Evolutionary conservation across 192 early-diverging fungal genomes (phyloP), one percentile per base, ranked within the genome.

Genomic region (Dissophora ornata): DNA sequence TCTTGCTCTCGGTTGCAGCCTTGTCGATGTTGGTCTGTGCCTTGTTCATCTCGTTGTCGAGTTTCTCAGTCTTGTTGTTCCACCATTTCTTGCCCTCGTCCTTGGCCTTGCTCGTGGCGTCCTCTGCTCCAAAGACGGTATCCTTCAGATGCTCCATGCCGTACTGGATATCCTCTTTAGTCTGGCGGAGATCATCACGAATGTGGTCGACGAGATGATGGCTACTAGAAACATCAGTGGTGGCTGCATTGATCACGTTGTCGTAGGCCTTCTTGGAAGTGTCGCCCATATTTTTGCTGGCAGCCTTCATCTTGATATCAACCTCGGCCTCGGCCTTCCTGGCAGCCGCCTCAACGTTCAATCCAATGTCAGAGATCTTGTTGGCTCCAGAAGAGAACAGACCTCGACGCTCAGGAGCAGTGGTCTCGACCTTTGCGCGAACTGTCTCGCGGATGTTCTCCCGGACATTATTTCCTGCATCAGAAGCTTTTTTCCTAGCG

Each of bases 181-280:
- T 73, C 40, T 51, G 48, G 0, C 32, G 69, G 13, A 73, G 29
- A 25, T 73, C 69, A 2, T 73, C 61, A 0, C 69, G 69, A 29
- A 73, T 73, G 38, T 73, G 69, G 9, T 73, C 69, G 34, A 73
- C 38, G 9, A 73, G 69, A 15, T 28, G 29, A 34, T 61, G 67
- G n/a, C n/a, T 50, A 42, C 61, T 29, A 15, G 38, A 45, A 9
- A 48, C 34, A 19, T 40, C 42, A 15, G 63, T 54, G 15, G 49
- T 50, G 18, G 71, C 62, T 6, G 71, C 71, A 56, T 77, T 64
- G 18, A 77, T 41, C 8, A 77, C 71, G 47, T 77, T 77, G 33
- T 67, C 57, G 18, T 77, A 67, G 12, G 71, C 71, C 36, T 77
- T 77, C 29, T 40, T 59, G 16, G 71, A 57, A 7, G 71, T 62